Evolutionary conservation across 768 basidiomycete species (phyloP).

Genomic region (Coprinellus aureogranulatus): DNA sequence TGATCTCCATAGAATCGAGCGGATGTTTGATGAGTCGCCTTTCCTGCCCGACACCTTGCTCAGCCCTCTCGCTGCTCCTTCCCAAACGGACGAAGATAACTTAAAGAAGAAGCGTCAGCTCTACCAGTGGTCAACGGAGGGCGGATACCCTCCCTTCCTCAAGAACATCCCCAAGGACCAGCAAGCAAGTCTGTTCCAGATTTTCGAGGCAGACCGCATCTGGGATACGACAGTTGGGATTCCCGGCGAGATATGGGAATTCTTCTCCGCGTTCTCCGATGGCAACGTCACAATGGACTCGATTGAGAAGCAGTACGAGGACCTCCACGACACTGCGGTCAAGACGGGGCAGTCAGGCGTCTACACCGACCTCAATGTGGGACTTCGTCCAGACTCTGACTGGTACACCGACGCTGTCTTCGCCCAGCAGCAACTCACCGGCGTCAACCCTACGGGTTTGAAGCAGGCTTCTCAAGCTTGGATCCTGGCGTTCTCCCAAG

Average conservation of each 20-base stretch:
- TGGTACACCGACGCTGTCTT: conserved; percentile 32
- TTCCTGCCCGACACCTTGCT: neutral
- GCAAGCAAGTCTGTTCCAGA: conserved; percentile 1
- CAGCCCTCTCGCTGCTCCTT: neutral
- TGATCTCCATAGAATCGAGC: neutral
- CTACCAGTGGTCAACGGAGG: conserved; percentile 16
- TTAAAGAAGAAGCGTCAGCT: neutral
- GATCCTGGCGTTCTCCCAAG: conserved; percentile 17
- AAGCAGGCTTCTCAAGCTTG: conserved; percentile 14
- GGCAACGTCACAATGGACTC: conserved; percentile 13
- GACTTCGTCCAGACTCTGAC: conserved; percentile 19
- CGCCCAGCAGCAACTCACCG: conserved; percentile 28
- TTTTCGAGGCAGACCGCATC: conserved; percentile 16
- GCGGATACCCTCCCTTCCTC: conserved; percentile 21
- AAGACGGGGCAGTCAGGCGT: conserved; percentile 12
- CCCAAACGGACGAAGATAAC: neutral
- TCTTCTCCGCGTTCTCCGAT: neutral
- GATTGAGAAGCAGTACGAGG: conserved; percentile 15
- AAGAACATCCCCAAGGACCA: conserved; percentile 13
- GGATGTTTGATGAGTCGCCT: neutral
- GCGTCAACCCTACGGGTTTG: conserved; percentile 20
- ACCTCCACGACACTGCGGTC: conserved; percentile 1
- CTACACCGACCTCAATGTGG: conserved; percentile 25
- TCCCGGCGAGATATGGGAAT: conserved; percentile 2
- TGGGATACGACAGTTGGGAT: conserved; percentile 1